Percentiles rank a stretch among this genome's conserved stretches.
phyloP scores from a whole-genome alignment of 768 basidiomycete species.

The Coprinopsis cinerea region DNA sequence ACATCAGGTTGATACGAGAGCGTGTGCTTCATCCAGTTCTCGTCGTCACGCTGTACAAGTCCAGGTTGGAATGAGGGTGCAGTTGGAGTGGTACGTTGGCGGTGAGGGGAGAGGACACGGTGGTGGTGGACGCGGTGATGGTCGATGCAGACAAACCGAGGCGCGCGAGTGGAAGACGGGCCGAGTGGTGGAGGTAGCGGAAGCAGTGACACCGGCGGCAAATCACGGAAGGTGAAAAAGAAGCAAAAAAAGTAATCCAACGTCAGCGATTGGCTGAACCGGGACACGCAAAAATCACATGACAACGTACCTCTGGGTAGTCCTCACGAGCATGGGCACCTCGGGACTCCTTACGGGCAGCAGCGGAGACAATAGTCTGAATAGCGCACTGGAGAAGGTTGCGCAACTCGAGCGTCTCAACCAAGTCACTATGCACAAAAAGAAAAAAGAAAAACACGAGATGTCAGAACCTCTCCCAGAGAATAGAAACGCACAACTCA shows the following conservation, averaged over 20 bases:
- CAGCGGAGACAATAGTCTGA: constrained; percentile 90
- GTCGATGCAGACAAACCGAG: no score
- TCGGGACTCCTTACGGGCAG: constrained; percentile 94
- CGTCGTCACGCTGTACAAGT: constrained; percentile 82
- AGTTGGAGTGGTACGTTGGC: no score
- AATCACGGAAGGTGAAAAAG: no score
- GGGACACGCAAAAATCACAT: background rate
- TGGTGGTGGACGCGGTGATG: no score
- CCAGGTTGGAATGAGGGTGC: background rate
- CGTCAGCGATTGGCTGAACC: no score
- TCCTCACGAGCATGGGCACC: constrained; percentile 99
- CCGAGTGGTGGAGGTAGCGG: no score
- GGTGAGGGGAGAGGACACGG: no score
- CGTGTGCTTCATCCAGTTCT: constrained; percentile 92
- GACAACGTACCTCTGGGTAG: constrained; percentile 68
- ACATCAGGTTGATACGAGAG: constrained; percentile 87
- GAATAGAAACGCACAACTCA: constrained; percentile 43
- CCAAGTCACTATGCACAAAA: constrained; percentile 64
- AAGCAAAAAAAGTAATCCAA: no score
- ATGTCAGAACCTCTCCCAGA: no score
- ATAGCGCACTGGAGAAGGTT: constrained; percentile 94
- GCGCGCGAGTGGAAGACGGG: no score
- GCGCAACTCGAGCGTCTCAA: constrained; percentile 95
- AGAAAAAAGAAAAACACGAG: constrained; percentile 4
- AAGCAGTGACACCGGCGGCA: no score